Evolutionary conservation across 1,139 yeast species (phyloP).

Genomic region (Taphrina deformans): DNA sequence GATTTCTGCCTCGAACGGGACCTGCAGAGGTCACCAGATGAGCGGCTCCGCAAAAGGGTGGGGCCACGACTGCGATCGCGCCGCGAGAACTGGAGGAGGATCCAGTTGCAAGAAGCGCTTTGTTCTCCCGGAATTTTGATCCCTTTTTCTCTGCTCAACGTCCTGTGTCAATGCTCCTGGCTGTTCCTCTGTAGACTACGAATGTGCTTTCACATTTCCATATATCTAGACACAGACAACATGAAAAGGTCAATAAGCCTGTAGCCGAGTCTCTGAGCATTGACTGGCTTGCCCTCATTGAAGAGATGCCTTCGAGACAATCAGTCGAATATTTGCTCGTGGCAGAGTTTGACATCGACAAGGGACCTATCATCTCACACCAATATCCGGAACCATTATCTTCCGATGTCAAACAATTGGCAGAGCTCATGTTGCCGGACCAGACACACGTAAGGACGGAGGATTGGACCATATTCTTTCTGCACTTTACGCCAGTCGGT

Average conservation of each 20-base stretch:
- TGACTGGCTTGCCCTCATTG: background rate
- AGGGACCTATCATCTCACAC: conserved; percentile 58
- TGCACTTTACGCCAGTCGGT: conserved; percentile 40
- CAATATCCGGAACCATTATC: conserved; percentile 57
- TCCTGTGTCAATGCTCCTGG: too few species aligned
- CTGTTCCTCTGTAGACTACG: too few species aligned
- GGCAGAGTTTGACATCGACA: conserved; percentile 64
- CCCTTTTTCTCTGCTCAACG: too few species aligned
- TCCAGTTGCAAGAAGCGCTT: background rate
- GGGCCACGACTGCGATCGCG: background rate
- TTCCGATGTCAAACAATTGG: conserved; percentile 47
- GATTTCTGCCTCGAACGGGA: too few species aligned
- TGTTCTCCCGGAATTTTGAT: too few species aligned
- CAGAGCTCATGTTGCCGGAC: conserved; percentile 65
- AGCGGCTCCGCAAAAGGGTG: background rate
- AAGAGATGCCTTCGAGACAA: conserved; percentile 8
- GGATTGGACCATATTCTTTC: conserved; percentile 60
- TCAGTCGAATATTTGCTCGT: conserved; percentile 47
- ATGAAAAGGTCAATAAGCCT: too few species aligned
- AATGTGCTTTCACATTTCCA: too few species aligned
- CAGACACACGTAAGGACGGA: conserved; percentile 62
- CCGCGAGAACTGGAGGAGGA: background rate
- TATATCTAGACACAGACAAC: too few species aligned
- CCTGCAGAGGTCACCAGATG: background rate
- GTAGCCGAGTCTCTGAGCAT: too few species aligned